Evolutionary conservation across 768 basidiomycete species (phyloP).

Genomic region (Mycena chlorophos): DNA sequence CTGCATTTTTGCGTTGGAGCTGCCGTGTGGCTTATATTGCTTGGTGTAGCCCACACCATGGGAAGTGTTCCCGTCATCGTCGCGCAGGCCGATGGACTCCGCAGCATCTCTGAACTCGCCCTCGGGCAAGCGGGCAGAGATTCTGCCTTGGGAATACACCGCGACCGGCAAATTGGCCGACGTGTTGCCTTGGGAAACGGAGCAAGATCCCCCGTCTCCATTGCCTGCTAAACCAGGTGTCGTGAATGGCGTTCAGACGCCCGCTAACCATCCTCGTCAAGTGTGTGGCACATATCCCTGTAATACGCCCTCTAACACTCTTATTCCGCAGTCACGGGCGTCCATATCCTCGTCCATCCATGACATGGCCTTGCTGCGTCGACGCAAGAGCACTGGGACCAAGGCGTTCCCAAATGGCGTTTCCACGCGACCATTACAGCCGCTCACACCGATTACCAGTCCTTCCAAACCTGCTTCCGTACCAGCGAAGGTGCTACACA

Average conservation of each 20-base stretch:
- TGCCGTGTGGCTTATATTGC: background rate
- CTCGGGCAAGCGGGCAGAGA: background rate
- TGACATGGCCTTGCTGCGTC: slow-evolving; percentile 29
- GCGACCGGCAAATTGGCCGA: slow-evolving; percentile 31
- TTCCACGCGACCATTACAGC: slow-evolving; percentile 5
- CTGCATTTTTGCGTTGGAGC: background rate
- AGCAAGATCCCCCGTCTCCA: slow-evolving; percentile 26
- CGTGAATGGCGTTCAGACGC: slow-evolving; percentile 9
- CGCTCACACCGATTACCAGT: too few relatives aligned
- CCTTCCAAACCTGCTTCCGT: slow-evolving; percentile 10
- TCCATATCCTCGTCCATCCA: slow-evolving; percentile 13
- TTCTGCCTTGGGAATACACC: slow-evolving; percentile 8
- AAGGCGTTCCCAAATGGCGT: slow-evolving; percentile 24
- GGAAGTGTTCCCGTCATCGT: slow-evolving; percentile 30
- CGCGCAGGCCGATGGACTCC: background rate
- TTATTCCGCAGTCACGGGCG: slow-evolving; percentile 7
- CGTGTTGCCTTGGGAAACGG: slow-evolving; percentile 39
- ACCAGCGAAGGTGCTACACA: slow-evolving; percentile 18
- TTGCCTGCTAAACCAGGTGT: slow-evolving; percentile 24
- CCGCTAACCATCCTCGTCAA: slow-evolving; percentile 19
- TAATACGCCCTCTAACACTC: background rate
- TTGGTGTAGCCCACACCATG: slow-evolving; percentile 20
- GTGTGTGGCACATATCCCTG: background rate
- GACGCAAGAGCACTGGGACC: slow-evolving; percentile 36
- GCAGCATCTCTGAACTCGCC: background rate